phyloP scores from a whole-genome alignment of 305 asterid genomes.

The Rubia tinctorum region DNA sequence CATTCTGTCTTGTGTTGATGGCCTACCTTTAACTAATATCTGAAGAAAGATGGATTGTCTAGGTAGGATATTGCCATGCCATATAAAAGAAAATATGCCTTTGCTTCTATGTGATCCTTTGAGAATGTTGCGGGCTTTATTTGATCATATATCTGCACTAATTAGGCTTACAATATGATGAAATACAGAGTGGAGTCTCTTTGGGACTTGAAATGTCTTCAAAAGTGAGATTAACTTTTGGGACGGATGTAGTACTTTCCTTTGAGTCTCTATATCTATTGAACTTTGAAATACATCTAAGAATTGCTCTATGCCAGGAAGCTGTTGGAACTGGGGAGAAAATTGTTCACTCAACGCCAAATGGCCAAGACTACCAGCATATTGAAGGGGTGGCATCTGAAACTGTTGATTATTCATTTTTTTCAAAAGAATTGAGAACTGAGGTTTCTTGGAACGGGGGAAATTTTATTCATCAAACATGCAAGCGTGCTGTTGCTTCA shows the following conservation, averaged over 20 bases:
- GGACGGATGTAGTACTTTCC: neutral
- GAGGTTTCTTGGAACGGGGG: slow-evolving; percentile 26
- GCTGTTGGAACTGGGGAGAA: slow-evolving; percentile 37
- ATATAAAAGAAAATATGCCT: neutral
- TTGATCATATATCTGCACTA: no score
- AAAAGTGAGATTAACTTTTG: neutral
- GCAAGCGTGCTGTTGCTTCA: slow-evolving; percentile 24
- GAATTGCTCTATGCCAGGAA: slow-evolving; percentile 33
- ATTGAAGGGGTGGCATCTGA: slow-evolving; percentile 34
- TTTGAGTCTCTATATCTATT: neutral
- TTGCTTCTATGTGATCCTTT: neutral
- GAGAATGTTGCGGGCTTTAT: neutral
- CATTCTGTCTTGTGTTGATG: neutral
- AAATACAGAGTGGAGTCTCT: neutral
- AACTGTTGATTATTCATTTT: slow-evolving; percentile 34
- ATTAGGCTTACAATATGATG: no score
- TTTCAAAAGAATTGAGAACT: slow-evolving; percentile 34
- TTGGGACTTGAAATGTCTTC: neutral
- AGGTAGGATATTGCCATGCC: neutral
- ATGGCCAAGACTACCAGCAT: slow-evolving; percentile 38
- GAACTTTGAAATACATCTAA: neutral
- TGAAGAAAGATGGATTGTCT: neutral
- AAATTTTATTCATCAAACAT: slow-evolving; percentile 28
- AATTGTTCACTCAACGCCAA: slow-evolving; percentile 32
- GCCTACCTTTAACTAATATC: neutral